Conservation (phyloP, 148 eudicot genomes). For the Pouteria glomerata region DNA sequence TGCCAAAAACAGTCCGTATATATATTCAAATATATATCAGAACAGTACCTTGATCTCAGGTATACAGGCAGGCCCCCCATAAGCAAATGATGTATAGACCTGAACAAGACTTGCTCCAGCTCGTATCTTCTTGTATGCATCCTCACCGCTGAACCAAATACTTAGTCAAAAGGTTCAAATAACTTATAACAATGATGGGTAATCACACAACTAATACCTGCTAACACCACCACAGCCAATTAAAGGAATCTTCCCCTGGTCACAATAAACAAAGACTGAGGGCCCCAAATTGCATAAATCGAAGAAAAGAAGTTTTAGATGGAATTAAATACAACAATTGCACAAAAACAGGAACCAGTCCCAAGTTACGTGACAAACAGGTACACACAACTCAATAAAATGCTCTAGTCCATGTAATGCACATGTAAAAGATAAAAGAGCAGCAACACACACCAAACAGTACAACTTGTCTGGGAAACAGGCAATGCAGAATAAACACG, state of each 20-base stretch:
- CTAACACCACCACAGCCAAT: conserved; percentile 91
- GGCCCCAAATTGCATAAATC: not conserved
- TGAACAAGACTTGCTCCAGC: conserved; percentile 93
- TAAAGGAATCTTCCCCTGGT: conserved; percentile 84
- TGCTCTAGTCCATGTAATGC: too few relatives aligned
- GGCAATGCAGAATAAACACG: too few relatives aligned
- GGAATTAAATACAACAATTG: not conserved
- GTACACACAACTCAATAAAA: too few relatives aligned
- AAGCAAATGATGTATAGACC: conserved; percentile 91
- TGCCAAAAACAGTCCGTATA: too few relatives aligned
- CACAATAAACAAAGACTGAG: conserved; percentile 8
- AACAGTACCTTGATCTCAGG: conserved; percentile 81
- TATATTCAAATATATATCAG: not conserved
- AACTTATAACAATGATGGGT: not conserved
- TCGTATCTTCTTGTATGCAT: conserved; percentile 92
- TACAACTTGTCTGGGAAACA: too few relatives aligned
- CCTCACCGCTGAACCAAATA: conserved; percentile 69
- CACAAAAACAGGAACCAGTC: not conserved
- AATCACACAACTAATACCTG: conserved; percentile 54
- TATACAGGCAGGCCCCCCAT: conserved; percentile 95
- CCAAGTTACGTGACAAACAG: not conserved
- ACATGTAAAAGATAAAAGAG: too few relatives aligned
- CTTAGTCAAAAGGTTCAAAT: conserved; percentile 11
- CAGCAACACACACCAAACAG: too few relatives aligned
- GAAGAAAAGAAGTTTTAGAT: not conserved